Conservation (phyloP, 1,284 basidiomycete species). For the Ganoderma lingzhi region DNA sequence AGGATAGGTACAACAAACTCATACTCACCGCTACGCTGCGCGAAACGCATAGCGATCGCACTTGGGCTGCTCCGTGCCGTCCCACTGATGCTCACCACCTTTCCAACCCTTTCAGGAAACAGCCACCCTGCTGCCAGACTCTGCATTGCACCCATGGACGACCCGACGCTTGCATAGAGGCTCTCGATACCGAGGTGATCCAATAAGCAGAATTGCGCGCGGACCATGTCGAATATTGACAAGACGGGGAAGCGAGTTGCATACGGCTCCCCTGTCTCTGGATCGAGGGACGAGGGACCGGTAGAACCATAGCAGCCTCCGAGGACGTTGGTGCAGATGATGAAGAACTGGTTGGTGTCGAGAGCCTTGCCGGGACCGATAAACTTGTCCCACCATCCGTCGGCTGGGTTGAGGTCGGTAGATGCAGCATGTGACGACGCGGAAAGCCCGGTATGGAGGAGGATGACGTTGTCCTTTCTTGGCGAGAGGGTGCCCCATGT, state of each 20-base stretch:
- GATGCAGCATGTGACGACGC: conserved; percentile 97
- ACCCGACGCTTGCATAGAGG: conserved; percentile 93
- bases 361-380: conserved; percentile 95
- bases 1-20: conserved; percentile 7
- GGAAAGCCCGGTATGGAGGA: conserved; percentile 96
- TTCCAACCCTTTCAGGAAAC: conserved; percentile 88
- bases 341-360: conserved; percentile 93
- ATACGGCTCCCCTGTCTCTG: conserved; percentile 75
- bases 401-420: conserved; percentile 77
- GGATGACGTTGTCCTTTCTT: conserved; percentile 86
- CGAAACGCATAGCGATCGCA: conserved; percentile 95
- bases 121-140: conserved; percentile 96
- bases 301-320: conserved; percentile 98
- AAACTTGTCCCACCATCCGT: conserved; percentile 99
- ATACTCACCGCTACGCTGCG: conserved; percentile 88
- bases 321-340: conserved; percentile 97
- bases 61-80: conserved; percentile 92
- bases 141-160: conserved; percentile 98
- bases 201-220: conserved; percentile 89
- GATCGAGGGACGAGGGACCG: conserved; percentile 86
- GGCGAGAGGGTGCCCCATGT: conserved; percentile 94
- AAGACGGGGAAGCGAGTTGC: conserved; percentile 93
- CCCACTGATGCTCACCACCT: conserved; percentile 93
- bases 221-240: conserved; percentile 96
- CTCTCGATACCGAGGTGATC: conserved; percentile 87